Percentiles rank a stretch among this genome's conserved stretches.
Conservation (phyloP, 352 stramenopile species). For the Phytophthora pluvialis region DNA sequence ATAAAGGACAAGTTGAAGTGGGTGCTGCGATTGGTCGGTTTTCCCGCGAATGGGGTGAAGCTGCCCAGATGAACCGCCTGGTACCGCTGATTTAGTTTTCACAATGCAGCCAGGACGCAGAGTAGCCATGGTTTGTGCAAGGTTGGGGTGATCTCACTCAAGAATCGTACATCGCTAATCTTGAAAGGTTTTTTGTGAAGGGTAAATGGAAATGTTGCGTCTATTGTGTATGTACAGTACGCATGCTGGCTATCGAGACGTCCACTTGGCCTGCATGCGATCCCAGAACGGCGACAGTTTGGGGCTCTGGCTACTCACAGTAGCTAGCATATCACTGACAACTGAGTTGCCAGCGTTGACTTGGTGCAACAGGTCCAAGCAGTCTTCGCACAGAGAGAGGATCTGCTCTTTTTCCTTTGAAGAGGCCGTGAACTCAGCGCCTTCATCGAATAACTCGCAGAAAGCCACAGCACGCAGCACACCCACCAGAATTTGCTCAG, state of each 20-base stretch:
- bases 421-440: constrained; percentile 30
- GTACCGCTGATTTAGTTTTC: too few relatives aligned
- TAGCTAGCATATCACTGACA: constrained; percentile 35
- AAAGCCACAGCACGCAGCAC: constrained; percentile 73
- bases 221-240: too few relatives aligned
- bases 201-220: neutral
- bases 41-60: constrained; percentile 4
- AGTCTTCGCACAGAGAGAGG: constrained; percentile 41
- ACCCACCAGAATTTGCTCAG: constrained; percentile 68
- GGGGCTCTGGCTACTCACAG: constrained; percentile 25
- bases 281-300: constrained; percentile 38
- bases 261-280: constrained; percentile 27
- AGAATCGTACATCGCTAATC: too few relatives aligned
- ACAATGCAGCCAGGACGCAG: too few relatives aligned
- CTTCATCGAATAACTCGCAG: constrained; percentile 67
- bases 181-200: too few relatives aligned
- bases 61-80: too few relatives aligned
- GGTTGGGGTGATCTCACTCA: too few relatives aligned
- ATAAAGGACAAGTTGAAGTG: constrained; percentile 44
- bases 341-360: constrained; percentile 18
- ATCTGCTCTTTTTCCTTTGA: constrained; percentile 41
- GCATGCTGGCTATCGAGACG: constrained; percentile 17
- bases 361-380: constrained; percentile 47
- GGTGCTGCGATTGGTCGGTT: constrained; percentile 13
- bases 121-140: too few relatives aligned